These are phyloP conservation scores for Ilex asprella DNA, from an alignment of 257 asterid genomes.

Conservation along the genomic window DNA sequence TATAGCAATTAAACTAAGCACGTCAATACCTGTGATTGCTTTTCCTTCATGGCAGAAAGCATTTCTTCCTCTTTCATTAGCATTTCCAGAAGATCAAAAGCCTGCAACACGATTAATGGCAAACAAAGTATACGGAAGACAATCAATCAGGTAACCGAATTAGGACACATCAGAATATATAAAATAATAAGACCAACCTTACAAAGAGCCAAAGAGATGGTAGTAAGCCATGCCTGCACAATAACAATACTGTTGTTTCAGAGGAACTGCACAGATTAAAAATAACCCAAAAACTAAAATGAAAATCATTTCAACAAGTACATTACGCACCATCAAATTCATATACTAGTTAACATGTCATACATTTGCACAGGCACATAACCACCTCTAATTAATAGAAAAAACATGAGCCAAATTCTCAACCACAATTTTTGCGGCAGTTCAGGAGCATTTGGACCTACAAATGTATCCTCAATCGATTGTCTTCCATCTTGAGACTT, in stretches of 20 bases:
- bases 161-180: background rate
- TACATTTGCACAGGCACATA: too few species aligned
- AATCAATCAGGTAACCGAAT: too few species aligned
- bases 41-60: slow-evolving; percentile 67
- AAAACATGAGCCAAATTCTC: too few species aligned
- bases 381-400: too few species aligned
- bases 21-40: slow-evolving; percentile 61
- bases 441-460: too few species aligned
- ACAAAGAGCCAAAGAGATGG: slow-evolving; percentile 76
- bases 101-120: slow-evolving; percentile 26
- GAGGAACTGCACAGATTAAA: background rate
- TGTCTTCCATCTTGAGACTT: too few species aligned
- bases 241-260: slow-evolving; percentile 6
- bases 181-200: slow-evolving; percentile 54
- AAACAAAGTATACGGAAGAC: too few species aligned
- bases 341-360: too few species aligned
- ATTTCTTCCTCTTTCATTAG: slow-evolving; percentile 91
- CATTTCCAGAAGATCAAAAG: slow-evolving; percentile 93
- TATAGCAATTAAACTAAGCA: background rate
- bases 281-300: slow-evolving; percentile 2
- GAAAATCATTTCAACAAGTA: slow-evolving; percentile 6
- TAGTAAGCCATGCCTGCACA: slow-evolving; percentile 83
- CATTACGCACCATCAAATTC: background rate
- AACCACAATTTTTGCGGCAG: too few species aligned
- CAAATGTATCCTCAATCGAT: too few species aligned